Conservation (phyloP, 2,329 filamentous ascomycete genomes). For the Penicillium oxalicum region DNA sequence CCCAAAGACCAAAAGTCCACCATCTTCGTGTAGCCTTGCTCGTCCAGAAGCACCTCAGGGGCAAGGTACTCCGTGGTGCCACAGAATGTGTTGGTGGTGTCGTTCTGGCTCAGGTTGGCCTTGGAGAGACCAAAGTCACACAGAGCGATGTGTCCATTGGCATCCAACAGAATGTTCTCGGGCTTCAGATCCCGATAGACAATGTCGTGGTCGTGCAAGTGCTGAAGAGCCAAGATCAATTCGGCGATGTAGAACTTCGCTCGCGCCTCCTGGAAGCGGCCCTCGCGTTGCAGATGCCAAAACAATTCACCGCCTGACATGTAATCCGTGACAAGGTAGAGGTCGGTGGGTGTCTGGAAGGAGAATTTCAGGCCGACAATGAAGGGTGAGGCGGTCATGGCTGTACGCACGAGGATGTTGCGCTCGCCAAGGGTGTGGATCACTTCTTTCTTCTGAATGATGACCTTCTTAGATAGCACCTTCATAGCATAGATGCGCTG, state of each 20-base stretch:
- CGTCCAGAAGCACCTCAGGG: conserved; percentile 88
- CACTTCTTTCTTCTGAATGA: conserved; percentile 99
- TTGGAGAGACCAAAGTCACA: conserved; percentile 98
- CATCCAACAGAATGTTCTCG: conserved; percentile 93
- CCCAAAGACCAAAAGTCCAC: conserved; percentile 99
- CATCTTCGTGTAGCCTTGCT: conserved; percentile 99
- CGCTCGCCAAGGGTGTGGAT: conserved; percentile 94
- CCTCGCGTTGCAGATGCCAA: conserved; percentile 97
- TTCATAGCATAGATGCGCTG: conserved; percentile 98
- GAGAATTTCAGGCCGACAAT: conserved; percentile 98
- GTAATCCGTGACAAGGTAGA: conserved; percentile 98
- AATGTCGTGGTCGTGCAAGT: conserved; percentile 93
- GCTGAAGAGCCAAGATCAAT: conserved; percentile 88
- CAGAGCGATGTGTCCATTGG: conserved; percentile 93
- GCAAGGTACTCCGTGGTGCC: conserved; percentile 97
- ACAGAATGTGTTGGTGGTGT: conserved; percentile 98
- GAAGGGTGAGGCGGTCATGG: conserved; percentile 91
- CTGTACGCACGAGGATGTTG: conserved; percentile 94
- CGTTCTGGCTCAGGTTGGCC: conserved; percentile 92
- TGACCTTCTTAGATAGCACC: conserved; percentile 97
- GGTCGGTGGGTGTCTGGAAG: conserved; percentile 92
- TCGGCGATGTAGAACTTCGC: conserved; percentile 99
- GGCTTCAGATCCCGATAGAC: conserved; percentile 97
- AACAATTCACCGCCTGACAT: conserved; percentile 99
- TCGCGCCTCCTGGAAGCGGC: conserved; percentile 85